A percentile compares a stretch with the other conserved stretches of the same genome.
These are phyloP conservation scores for Globisporangium mamillatum DNA, from an alignment of 352 stramenopile genomes.

Conservation along the genomic window DNA sequence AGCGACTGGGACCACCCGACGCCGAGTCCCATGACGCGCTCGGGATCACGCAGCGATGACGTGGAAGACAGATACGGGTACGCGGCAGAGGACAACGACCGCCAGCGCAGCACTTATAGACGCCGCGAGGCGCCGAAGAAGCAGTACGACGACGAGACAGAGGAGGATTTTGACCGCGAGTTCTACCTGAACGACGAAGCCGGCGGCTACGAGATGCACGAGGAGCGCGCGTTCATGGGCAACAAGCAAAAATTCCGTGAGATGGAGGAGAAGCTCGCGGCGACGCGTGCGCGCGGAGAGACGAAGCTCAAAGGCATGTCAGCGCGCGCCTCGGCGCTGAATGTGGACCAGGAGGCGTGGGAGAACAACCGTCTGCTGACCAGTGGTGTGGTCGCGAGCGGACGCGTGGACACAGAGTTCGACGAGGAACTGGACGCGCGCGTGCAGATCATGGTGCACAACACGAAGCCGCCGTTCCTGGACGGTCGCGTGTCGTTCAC, in stretches of 20 bases:
- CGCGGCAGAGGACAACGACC: constrained; percentile 13
- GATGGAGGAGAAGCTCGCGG: constrained; percentile 88
- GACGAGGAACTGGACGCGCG: constrained; percentile 94
- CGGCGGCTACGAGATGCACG: constrained; percentile 48
- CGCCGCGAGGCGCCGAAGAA: constrained; percentile 56
- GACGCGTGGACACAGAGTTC: constrained; percentile 78
- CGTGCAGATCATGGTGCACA: constrained; percentile 97
- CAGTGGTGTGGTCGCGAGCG: constrained; percentile 88
- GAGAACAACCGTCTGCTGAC: constrained; percentile 97
- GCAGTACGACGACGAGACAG: constrained; percentile 72
- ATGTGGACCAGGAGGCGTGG: constrained; percentile 97
- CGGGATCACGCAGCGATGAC: not conserved
- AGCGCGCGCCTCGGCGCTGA: constrained; percentile 89
- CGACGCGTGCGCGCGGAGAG: constrained; percentile 76
- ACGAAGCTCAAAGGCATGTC: constrained; percentile 89
- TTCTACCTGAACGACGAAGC: constrained; percentile 95
- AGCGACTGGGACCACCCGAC: constrained; percentile 56
- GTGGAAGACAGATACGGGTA: constrained; percentile 15
- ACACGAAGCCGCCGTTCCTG: constrained; percentile 97
- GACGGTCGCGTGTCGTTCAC: constrained; percentile 94
- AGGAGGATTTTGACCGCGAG: constrained; percentile 93
- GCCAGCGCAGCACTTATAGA: constrained; percentile 2
- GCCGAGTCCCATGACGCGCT: constrained; percentile 34
- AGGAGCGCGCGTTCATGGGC: constrained; percentile 89
- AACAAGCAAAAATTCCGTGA: constrained; percentile 89